Evolutionary conservation across 257 asterid species (phyloP), one percentile per base, ranked within the genome.

Genomic region (Oldenlandia corymbosa): DNA sequence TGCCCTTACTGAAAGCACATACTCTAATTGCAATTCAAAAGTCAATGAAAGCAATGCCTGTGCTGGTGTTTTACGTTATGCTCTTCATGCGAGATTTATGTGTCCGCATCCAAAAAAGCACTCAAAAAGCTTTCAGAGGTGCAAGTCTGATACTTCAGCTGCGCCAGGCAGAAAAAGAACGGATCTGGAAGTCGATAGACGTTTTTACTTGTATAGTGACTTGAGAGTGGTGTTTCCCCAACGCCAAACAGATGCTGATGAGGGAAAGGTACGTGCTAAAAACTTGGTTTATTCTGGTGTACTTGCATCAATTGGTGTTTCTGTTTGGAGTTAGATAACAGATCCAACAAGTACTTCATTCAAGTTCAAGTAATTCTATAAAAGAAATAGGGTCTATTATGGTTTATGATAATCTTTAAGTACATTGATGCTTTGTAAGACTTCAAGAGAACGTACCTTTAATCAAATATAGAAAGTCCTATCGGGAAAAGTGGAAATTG

Each of bases 151-250:
- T 28, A 76, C 86, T 45, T 74, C 82, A 8, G 82, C 95, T 68
- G 73, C 77, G 36, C 80, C 88, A 2, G 76, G 71, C 5, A 78
- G 81, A 45, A 71, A 74, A 61, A 37, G 65, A 39, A 30, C 74
- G 62, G 83, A 76, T 45, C 36, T 13, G 14, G 83, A 80, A 64
- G 88, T 74, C 32, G 95, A 80, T 17, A 85, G 91, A 7, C 83
- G 96, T 11, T 90, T 91, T 81, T 91, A 88, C 81, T 73, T 91
- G 76, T 85, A 85, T 69, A 86, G 75, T 65, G 95, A 91, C 69
- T 82, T 91, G 90, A 81, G 95, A 65, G 97, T 91, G 28, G 97
- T 91, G 64, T 91, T 91, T 71, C 97, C 97, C 68, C 97, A 88
- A 60, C 94, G 97, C 60, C 97, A 91, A 69, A 82, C 96, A 5